A percentile compares a stretch with the other conserved stretches of the same genome.
phyloP scores from a whole-genome alignment of 495 filamentous ascomycete species.

The Penicillium taxi region DNA sequence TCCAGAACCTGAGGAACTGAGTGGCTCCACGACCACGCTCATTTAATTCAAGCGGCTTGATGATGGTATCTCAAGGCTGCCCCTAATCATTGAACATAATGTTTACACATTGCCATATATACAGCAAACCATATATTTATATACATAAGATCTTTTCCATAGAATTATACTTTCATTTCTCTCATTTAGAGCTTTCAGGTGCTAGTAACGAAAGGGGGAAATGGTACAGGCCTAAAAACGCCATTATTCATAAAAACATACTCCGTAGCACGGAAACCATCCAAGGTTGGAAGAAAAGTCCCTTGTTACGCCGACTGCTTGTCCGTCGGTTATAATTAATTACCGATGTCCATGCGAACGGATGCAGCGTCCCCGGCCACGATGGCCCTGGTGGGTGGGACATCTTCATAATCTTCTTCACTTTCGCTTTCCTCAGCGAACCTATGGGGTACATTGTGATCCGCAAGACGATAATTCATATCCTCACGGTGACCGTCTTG shows the following conservation, averaged over 20 bases:
- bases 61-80: no score
- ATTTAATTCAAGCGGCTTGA: not conserved
- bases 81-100: no score
- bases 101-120: no score
- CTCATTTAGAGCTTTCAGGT: conserved; percentile 15
- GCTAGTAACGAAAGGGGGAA: conserved; percentile 1
- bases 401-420: conserved; percentile 41
- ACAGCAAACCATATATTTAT: no score
- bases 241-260: conserved; percentile 25
- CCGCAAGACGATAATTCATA: conserved; percentile 59
- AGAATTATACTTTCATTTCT: conserved; percentile 6
- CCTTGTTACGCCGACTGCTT: conserved; percentile 29
- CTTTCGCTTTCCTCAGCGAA: conserved; percentile 50
- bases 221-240: conserved; percentile 18
- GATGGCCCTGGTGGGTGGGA: conserved; percentile 20
- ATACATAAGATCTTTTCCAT: no score
- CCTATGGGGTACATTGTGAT: conserved; percentile 45
- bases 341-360: conserved; percentile 38
- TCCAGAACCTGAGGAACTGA: conserved; percentile 4
- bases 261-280: conserved; percentile 15
- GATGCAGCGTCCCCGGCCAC: conserved; percentile 34
- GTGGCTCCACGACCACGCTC: not conserved
- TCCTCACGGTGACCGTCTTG: conserved; percentile 73
- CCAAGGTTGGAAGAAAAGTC: conserved; percentile 16
- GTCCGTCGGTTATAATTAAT: conserved; percentile 16